These are phyloP conservation scores for Leptographium wingfieldii DNA, from an alignment of 2,329 filamentous ascomycete species.

Conservation along the genomic window DNA sequence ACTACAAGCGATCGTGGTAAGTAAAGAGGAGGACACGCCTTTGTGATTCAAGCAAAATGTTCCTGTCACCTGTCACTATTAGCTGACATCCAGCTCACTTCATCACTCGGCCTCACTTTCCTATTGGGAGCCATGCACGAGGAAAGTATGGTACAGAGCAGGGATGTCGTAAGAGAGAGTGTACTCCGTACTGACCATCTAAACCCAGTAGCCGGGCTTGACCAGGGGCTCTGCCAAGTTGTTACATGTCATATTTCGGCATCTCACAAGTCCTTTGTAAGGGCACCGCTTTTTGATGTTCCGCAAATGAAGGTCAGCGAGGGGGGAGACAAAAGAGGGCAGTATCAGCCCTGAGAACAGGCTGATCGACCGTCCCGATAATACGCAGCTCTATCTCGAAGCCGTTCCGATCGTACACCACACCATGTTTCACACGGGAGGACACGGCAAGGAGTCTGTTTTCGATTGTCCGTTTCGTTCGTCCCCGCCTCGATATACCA, in stretches of 20 bases:
- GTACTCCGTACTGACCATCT: no score
- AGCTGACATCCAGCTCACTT: not conserved
- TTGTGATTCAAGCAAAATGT: not conserved
- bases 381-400: not conserved
- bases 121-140: not conserved
- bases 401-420: not conserved
- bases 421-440: not conserved
- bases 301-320: no score
- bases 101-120: not conserved
- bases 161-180: no score
- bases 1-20: not conserved
- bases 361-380: not conserved
- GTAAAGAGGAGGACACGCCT: not conserved
- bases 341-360: no score
- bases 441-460: not conserved
- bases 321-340: no score
- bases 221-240: no score
- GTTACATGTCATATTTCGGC: no score
- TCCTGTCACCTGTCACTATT: not conserved
- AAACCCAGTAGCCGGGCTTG: no score
- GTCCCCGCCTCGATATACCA: no score
- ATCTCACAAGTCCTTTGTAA: no score
- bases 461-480: not conserved
- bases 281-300: no score
- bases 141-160: not conserved